These are phyloP conservation scores for Wallacemonas sp. DNA, from an alignment of 208 protist genomes.

Conservation along the genomic window DNA sequence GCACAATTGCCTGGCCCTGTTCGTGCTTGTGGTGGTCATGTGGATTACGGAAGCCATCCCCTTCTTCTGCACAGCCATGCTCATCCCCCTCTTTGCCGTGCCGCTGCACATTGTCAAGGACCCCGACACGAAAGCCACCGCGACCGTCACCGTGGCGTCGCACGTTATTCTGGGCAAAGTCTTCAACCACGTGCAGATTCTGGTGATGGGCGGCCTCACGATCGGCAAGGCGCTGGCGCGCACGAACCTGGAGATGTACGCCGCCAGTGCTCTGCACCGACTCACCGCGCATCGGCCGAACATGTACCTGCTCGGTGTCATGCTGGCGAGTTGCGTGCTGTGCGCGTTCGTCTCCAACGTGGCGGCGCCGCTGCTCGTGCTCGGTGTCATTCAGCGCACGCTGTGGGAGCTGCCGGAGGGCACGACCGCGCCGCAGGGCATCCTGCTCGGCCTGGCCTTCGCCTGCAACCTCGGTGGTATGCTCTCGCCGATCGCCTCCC, in stretches of 20 bases:
- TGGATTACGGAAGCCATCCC: conserved; percentile 94
- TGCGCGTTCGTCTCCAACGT: conserved; percentile 93
- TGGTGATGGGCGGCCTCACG: conserved; percentile 92
- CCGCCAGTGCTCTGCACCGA: conserved; percentile 71
- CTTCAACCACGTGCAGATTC: conserved; percentile 92
- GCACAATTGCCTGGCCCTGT: conserved; percentile 91
- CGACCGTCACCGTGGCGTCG: conserved; percentile 63
- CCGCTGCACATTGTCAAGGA: conserved; percentile 81
- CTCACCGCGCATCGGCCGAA: conserved; percentile 76
- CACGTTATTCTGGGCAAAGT: conserved; percentile 81
- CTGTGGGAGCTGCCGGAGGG: conserved; percentile 88
- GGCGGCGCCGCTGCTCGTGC: conserved; percentile 86
- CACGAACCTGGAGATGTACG: conserved; percentile 88
- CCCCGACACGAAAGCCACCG: conserved; percentile 48
- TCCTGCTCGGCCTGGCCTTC: conserved; percentile 93
- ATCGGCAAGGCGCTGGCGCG: conserved; percentile 87
- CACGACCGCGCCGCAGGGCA: conserved; percentile 78
- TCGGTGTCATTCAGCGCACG: conserved; percentile 86
- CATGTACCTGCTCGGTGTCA: conserved; percentile 90
- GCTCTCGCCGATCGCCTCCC: conserved; percentile 94
- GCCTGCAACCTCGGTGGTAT: conserved; percentile 95
- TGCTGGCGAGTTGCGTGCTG: conserved; percentile 80
- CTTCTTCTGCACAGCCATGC: conserved; percentile 92
- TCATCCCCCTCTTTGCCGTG: conserved; percentile 89
- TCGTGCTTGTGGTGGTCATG: conserved; percentile 82